Percentiles rank a stretch among this genome's conserved stretches.
Conservation (phyloP, 75 land plant species). For the Pseudotsuga menziesii region DNA sequence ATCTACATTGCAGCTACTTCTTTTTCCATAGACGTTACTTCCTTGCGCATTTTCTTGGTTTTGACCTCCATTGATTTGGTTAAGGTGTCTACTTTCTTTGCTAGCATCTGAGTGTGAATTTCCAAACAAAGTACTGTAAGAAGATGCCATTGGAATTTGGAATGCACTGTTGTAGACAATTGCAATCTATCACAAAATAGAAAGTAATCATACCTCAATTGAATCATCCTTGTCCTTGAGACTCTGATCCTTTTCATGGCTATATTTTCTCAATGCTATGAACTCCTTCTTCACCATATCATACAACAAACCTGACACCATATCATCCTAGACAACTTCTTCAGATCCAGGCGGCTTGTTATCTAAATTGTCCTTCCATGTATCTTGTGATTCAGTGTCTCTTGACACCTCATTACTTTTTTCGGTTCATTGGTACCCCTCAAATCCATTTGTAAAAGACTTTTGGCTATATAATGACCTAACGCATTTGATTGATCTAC, state of each 20-base stretch:
- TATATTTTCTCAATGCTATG: conserved; percentile 66
- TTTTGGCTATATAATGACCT: conserved; percentile 35
- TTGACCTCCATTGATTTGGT: conserved; percentile 93
- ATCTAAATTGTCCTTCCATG: conserved; percentile 19
- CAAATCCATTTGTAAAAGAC: conserved; percentile 33
- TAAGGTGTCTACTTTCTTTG: conserved; percentile 85
- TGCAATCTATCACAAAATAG: not conserved
- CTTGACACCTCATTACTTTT: conserved; percentile 15
- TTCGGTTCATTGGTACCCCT: conserved; percentile 21
- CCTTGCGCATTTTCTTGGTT: conserved; percentile 89
- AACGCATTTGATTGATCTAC: conserved; percentile 18
- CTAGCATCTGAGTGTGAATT: conserved; percentile 58
- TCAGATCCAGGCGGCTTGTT: conserved; percentile 20
- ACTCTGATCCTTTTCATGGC: conserved; percentile 94
- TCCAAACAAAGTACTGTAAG: not conserved
- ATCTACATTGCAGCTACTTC: conserved; percentile 80
- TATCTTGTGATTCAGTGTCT: conserved; percentile 20
- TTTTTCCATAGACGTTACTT: conserved; percentile 84
- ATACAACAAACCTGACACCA: conserved; percentile 82
- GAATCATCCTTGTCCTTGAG: conserved; percentile 98
- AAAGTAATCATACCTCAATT: conserved; percentile 60
- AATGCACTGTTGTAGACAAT: not conserved
- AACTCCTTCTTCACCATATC: conserved; percentile 96
- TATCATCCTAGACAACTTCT: conserved; percentile 37
- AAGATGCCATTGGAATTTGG: not conserved